Conservation (phyloP, 2,329 filamentous ascomycete species). For the Cadophora sp. region DNA sequence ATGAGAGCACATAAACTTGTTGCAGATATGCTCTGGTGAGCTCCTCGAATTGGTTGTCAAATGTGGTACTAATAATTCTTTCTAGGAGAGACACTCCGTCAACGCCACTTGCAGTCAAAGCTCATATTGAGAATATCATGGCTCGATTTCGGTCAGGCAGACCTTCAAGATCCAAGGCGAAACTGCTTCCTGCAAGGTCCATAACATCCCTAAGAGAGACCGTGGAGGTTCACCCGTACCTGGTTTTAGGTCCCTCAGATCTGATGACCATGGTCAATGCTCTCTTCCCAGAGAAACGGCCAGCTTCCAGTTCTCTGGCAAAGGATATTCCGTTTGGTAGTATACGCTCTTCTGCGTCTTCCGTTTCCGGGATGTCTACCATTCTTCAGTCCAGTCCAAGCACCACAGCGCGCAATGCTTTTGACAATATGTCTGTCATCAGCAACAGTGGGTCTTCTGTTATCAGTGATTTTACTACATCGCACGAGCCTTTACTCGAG, state of each 20-base stretch:
- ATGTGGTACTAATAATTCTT: neutral
- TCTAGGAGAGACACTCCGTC: conserved; percentile 64
- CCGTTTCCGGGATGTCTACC: conserved; percentile 69
- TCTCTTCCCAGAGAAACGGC: conserved; percentile 78
- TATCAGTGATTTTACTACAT: conserved; percentile 72
- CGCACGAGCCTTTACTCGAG: conserved; percentile 67
- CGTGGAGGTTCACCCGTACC: conserved; percentile 78
- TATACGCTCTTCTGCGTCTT: conserved; percentile 71
- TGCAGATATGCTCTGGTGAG: conserved; percentile 71
- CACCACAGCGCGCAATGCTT: conserved; percentile 56
- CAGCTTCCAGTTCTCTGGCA: conserved; percentile 60
- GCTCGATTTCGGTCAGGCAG: conserved; percentile 59
- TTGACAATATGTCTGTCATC: conserved; percentile 73
- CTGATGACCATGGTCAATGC: conserved; percentile 81
- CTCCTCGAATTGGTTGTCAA: conserved; percentile 16
- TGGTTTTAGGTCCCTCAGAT: conserved; percentile 82
- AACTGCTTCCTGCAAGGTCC: conserved; percentile 73
- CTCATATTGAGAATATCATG: conserved; percentile 75
- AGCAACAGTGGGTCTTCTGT: conserved; percentile 77
- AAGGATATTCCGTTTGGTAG: conserved; percentile 61
- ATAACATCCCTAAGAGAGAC: conserved; percentile 77
- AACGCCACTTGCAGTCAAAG: conserved; percentile 66
- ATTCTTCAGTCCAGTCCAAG: conserved; percentile 74
- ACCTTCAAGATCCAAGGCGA: conserved; percentile 54
- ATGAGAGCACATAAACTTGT: conserved; percentile 81